A percentile compares a stretch with the other conserved stretches of the same genome.
Conservation (phyloP, 768 basidiomycete genomes). For the Tephrocybe rancida region DNA sequence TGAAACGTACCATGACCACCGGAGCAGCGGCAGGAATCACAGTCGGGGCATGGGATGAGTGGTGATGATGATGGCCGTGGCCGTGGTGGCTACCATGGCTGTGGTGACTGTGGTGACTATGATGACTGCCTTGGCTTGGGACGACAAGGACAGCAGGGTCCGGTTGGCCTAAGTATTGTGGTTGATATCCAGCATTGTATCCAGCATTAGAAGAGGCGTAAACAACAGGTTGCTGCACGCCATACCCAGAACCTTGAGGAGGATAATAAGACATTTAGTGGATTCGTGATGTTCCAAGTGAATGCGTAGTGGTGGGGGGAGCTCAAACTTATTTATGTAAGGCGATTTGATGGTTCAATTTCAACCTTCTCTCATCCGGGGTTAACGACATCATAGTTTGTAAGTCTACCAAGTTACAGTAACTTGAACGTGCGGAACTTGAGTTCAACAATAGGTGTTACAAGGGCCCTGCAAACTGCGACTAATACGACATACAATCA, state of each 20-base stretch:
- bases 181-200: conserved; percentile 19
- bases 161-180: conserved; percentile 16
- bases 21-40: conserved; percentile 27
- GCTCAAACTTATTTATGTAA: not conserved
- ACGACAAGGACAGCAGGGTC: conserved; percentile 13
- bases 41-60: conserved; percentile 21
- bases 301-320: not conserved
- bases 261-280: conserved; percentile 34
- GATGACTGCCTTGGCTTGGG: conserved; percentile 22
- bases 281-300: not conserved
- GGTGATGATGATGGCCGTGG: conserved; percentile 23
- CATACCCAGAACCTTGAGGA: conserved; percentile 32
- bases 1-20: conserved; percentile 28
- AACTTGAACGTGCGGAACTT: too few relatives aligned
- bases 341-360: not conserved
- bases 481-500: too few relatives aligned
- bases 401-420: too few relatives aligned
- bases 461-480: too few relatives aligned
- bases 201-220: conserved; percentile 30
- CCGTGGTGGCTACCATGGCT: conserved; percentile 17
- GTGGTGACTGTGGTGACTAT: conserved; percentile 20
- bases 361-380: conserved; percentile 6
- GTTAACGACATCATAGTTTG: not conserved
- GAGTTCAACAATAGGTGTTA: too few relatives aligned
- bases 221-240: conserved; percentile 30